Evolutionary conservation across 345 rosid genomes (phyloP).

Genomic region (Euphorbia pulcherrima): DNA sequence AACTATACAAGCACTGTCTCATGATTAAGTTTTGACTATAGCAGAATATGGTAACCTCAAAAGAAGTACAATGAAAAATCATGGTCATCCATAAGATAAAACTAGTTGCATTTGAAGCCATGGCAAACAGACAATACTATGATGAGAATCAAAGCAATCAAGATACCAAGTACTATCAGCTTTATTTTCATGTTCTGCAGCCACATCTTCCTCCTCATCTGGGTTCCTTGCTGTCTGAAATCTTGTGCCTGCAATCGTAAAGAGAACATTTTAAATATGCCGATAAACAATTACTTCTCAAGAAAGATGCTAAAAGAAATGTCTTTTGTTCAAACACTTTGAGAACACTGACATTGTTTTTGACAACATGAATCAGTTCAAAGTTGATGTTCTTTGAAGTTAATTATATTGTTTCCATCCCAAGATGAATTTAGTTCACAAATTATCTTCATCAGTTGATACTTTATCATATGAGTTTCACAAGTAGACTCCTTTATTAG

Average conservation of each 20-base stretch:
- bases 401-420: no score
- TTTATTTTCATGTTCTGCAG: slow-evolving; percentile 66
- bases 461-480: no score
- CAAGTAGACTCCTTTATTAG: no score
- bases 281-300: background rate
- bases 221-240: slow-evolving; percentile 64
- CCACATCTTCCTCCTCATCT: slow-evolving; percentile 78
- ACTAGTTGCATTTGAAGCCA: slow-evolving; percentile 37
- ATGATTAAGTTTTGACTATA: slow-evolving; percentile 15
- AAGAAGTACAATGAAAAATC: slow-evolving; percentile 10
- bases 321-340: background rate
- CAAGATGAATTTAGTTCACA: no score
- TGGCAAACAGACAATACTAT: slow-evolving; percentile 44
- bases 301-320: background rate
- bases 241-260: slow-evolving; percentile 53
- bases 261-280: background rate
- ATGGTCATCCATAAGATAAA: background rate
- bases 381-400: no score
- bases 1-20: slow-evolving; percentile 36
- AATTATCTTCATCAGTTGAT: background rate
- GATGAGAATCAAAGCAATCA: slow-evolving; percentile 57
- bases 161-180: slow-evolving; percentile 53
- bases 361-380: no score
- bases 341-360: no score
- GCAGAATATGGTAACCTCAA: slow-evolving; percentile 7